Evolutionary conservation across 805 yeast genomes (phyloP).

Genomic region (Isabelozyma pseudorhagii): DNA sequence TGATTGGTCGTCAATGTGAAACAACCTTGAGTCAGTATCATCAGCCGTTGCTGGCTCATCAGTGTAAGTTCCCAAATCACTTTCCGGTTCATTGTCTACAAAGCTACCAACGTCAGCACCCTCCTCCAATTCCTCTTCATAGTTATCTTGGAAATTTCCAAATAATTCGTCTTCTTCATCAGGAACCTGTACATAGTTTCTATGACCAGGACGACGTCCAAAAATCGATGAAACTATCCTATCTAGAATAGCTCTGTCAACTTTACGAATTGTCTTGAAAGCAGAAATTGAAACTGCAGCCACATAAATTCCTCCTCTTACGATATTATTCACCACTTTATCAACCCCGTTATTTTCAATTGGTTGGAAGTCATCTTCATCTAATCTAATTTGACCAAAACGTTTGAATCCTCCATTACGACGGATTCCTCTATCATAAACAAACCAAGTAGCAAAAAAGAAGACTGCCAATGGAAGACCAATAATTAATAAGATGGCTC

Average conservation of each 20-base stretch:
- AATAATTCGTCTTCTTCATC: conserved; percentile 39
- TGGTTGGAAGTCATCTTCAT: conserved; percentile 53
- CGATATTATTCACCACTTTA: conserved; percentile 54
- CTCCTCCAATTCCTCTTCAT: conserved; percentile 35
- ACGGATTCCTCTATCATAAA: conserved; percentile 77
- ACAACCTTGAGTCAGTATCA: conserved; percentile 24
- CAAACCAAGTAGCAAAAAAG: conserved; percentile 56
- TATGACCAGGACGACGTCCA: conserved; percentile 35
- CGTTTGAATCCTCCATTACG: conserved; percentile 73
- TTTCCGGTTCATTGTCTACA: conserved; percentile 13
- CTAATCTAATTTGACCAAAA: conserved; percentile 84
- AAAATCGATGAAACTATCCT: conserved; percentile 25
- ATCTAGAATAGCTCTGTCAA: conserved; percentile 33
- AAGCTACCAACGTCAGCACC: conserved; percentile 21
- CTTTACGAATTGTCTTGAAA: conserved; percentile 28
- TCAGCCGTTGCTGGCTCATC: conserved; percentile 2
- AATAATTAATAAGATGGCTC: conserved; percentile 50
- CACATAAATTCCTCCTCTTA: conserved; percentile 52
- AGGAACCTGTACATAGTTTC: conserved; percentile 42
- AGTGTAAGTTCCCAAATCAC: conserved; percentile 6
- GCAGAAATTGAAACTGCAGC: conserved; percentile 40
- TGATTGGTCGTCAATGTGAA: conserved; percentile 27
- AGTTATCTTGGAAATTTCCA: conserved; percentile 38
- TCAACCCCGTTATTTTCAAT: conserved; percentile 65
- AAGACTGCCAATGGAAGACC: conserved; percentile 56